phyloP scores from a whole-genome alignment of 2,329 filamentous ascomycete species.

The Nannizziopsis barbatae region DNA sequence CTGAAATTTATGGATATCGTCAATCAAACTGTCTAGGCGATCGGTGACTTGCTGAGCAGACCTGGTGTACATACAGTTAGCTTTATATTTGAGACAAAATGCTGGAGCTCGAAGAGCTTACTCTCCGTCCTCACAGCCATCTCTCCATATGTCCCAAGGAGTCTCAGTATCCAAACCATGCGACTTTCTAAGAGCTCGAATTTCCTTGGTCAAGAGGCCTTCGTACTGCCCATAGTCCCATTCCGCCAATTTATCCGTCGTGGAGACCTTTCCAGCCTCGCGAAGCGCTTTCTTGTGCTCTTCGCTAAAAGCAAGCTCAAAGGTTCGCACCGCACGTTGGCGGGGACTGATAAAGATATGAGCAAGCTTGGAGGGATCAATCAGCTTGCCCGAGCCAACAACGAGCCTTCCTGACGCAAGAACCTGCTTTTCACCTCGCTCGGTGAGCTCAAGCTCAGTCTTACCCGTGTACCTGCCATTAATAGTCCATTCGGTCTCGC shows the following conservation, averaged over 20 bases:
- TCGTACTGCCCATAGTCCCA: constrained; percentile 57
- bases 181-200: constrained; percentile 36
- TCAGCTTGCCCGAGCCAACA: constrained; percentile 41
- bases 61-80: constrained; percentile 15
- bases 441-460: constrained; percentile 36
- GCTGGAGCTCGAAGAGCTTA: constrained; percentile 19
- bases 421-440: constrained; percentile 37
- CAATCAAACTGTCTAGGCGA: constrained; percentile 35
- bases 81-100: background rate
- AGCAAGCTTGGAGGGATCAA: constrained; percentile 41
- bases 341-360: constrained; percentile 43
- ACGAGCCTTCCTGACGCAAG: constrained; percentile 34
- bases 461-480: constrained; percentile 38
- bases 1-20: constrained; percentile 33
- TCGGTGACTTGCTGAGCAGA: constrained; percentile 30
- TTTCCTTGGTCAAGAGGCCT: constrained; percentile 44
- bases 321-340: constrained; percentile 40
- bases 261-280: constrained; percentile 29
- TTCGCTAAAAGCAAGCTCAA: constrained; percentile 35
- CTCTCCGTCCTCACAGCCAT: constrained; percentile 49
- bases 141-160: constrained; percentile 38
- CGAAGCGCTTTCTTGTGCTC: constrained; percentile 19
- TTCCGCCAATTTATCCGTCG: constrained; percentile 45
- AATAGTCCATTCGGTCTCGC: constrained; percentile 40
- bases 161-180: constrained; percentile 34